These are phyloP conservation scores for Houttuynia cordata DNA, from an alignment of 164 flowering plant species.

Conservation along the genomic window DNA sequence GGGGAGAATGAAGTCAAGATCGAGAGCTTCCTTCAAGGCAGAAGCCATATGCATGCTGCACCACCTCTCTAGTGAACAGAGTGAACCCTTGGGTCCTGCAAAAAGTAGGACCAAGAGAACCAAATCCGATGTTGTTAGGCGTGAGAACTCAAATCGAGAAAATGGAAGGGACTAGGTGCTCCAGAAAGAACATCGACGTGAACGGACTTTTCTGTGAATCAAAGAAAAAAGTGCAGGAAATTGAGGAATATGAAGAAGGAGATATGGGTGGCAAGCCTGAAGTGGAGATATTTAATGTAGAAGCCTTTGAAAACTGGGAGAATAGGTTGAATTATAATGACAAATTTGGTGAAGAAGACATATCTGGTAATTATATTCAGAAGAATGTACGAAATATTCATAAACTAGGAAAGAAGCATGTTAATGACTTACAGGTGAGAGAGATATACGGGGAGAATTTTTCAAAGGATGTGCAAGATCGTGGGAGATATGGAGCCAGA, in stretches of 20 bases:
- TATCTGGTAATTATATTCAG: conserved; percentile 11
- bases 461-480: conserved; percentile 9
- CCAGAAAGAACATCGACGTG: conserved; percentile 15
- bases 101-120: conserved; percentile 29
- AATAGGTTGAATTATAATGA: conserved; percentile 12
- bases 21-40: conserved; percentile 22
- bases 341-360: conserved; percentile 19
- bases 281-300: conserved; percentile 6
- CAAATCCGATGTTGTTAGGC: conserved; percentile 29
- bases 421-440: background rate
- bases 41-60: conserved; percentile 18
- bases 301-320: background rate
- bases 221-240: conserved; percentile 9
- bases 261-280: conserved; percentile 7
- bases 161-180: conserved; percentile 9
- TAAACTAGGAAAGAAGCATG: conserved; percentile 5
- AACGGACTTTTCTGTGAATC: conserved; percentile 5
- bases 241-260: conserved; percentile 12
- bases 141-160: conserved; percentile 12
- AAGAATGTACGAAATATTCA: conserved; percentile 8
- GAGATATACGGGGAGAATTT: conserved; percentile 7
- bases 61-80: conserved; percentile 9
- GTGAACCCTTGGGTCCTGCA: conserved; percentile 12
- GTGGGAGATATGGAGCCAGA: conserved; percentile 6
- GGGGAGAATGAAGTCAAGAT: conserved; percentile 17